These are phyloP conservation scores for Prototheca cutis DNA, from an alignment of 163 green algal species.

Conservation along the genomic window DNA sequence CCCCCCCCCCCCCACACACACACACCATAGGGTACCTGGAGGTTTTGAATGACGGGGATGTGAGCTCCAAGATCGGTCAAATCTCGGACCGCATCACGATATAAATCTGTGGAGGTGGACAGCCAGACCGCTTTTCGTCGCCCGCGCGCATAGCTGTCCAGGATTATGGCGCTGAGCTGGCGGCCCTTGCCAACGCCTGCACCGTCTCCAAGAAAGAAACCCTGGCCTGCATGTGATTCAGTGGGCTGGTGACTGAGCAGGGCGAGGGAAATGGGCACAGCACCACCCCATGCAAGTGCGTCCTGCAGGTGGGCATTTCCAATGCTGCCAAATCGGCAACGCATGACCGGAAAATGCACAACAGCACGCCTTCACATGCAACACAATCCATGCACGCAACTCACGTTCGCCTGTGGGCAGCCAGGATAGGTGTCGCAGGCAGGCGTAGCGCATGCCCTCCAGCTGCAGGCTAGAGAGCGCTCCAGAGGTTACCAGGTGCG, in stretches of 20 bases:
- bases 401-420: conserved; percentile 37
- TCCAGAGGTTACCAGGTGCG: conserved; percentile 25
- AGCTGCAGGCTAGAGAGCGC: conserved; percentile 69
- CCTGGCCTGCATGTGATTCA: too few relatives aligned
- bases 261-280: too few relatives aligned
- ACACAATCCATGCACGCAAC: too few relatives aligned
- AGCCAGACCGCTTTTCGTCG: conserved; percentile 58
- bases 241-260: too few relatives aligned
- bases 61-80: conserved; percentile 64
- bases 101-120: conserved; percentile 57
- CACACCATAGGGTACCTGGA: too few relatives aligned
- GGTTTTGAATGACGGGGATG: conserved; percentile 69
- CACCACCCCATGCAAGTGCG: too few relatives aligned
- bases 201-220: conserved; percentile 50
- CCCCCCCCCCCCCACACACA: too few relatives aligned
- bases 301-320: too few relatives aligned
- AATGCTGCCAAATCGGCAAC: too few relatives aligned
- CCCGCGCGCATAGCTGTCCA: conserved; percentile 66
- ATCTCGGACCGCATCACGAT: conserved; percentile 49
- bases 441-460: conserved; percentile 72
- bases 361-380: too few relatives aligned
- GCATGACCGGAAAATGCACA: too few relatives aligned
- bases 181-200: conserved; percentile 70
- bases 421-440: conserved; percentile 56
- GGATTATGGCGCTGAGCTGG: conserved; percentile 65